Base-by-base conservation (phyloP, 768 basidiomycete genomes). In the Podaxis mareebaensis region DNA sequence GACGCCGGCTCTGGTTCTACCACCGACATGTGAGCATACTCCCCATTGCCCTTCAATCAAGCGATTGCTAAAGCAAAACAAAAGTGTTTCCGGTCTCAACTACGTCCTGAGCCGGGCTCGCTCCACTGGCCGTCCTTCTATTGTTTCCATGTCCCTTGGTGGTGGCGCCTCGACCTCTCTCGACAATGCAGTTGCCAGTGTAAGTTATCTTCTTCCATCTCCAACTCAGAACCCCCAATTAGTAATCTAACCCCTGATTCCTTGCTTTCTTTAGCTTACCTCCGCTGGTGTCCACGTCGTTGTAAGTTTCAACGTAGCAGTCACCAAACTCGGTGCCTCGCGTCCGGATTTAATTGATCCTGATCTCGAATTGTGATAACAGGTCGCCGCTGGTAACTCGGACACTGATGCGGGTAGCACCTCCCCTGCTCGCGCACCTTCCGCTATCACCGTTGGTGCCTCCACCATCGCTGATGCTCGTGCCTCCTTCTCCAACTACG, bases 371-470 rank as follows among this genome's bases (percentile, higher is more conserved):
- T 56, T 38, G 28, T 33, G 20, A 22, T 38, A n/a, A 54, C 42
- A 62, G 61, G 63, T 71, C 24, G 72, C 71, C 10, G 73, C 76
- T 42, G 76, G 75, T 42, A 77, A 78, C 64, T 24, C 36, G 24
- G 67, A 70, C 56, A 55, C 58, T 17, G 71, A 77, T 64, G 75
- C 75, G 3, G 56, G 53, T 17, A 66, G 38, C 57, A 66, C 65
- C 44, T 73, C 71, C 30, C 78, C 77, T 15, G 76, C 76, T 13
- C 69, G 75, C 53, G 73, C 70, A 1, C 64, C 72, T 4, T 60
- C 67, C 3, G 77, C 70, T 17, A 74, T 75, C 58, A 77, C 77
- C 15, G 74, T 79, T 39, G 78, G 74, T 48, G 74, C 77, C 6
- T 66, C 67, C 7, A 71, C 65, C 40, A 75, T 79, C 59, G 55